These are phyloP conservation scores for Ophiobolus disseminans DNA, from an alignment of 2,329 filamentous ascomycete species.

Conservation along the genomic window DNA sequence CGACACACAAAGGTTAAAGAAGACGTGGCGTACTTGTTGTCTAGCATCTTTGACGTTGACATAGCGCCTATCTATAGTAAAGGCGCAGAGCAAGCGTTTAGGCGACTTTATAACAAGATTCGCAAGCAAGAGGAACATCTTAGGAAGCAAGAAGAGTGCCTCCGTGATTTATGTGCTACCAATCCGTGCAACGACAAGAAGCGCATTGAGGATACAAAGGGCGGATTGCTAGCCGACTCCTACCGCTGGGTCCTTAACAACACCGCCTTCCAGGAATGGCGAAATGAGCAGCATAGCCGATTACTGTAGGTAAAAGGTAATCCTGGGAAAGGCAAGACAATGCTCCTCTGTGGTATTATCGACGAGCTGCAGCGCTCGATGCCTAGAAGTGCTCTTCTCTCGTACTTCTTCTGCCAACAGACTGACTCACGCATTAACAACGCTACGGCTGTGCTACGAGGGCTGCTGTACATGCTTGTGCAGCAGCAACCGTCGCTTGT, in stretches of 20 bases:
- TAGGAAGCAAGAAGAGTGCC: constrained; percentile 4
- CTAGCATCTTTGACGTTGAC: constrained; percentile 14
- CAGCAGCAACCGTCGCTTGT: constrained; percentile 41
- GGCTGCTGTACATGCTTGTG: constrained; percentile 53
- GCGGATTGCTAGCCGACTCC: constrained; percentile 3
- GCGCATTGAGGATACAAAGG: constrained; percentile 4
- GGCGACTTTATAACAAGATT: constrained; percentile 17
- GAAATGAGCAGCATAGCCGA: background rate
- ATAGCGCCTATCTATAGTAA: constrained; percentile 5
- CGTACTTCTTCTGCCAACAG: constrained; percentile 55
- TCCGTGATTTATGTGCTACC: constrained; percentile 10
- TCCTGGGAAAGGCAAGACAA: constrained; percentile 11
- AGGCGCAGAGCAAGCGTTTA: constrained; percentile 11
- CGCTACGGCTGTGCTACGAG: constrained; percentile 51
- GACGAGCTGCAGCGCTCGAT: constrained; percentile 32
- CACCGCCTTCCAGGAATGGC: constrained; percentile 6
- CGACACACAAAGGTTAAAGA: constrained; percentile 16
- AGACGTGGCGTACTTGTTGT: constrained; percentile 10
- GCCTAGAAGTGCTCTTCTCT: constrained; percentile 18
- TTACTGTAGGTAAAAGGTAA: constrained; percentile 8
- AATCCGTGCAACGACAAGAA: constrained; percentile 12
- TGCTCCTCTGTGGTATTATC: constrained; percentile 19
- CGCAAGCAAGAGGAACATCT: constrained; percentile 8
- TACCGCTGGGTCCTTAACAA: constrained; percentile 13
- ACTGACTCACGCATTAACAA: constrained; percentile 54